A percentile compares a stretch with the other conserved stretches of the same genome.
phyloP scores from a whole-genome alignment of 768 basidiomycete genomes.

The Polyporus arcularius region DNA sequence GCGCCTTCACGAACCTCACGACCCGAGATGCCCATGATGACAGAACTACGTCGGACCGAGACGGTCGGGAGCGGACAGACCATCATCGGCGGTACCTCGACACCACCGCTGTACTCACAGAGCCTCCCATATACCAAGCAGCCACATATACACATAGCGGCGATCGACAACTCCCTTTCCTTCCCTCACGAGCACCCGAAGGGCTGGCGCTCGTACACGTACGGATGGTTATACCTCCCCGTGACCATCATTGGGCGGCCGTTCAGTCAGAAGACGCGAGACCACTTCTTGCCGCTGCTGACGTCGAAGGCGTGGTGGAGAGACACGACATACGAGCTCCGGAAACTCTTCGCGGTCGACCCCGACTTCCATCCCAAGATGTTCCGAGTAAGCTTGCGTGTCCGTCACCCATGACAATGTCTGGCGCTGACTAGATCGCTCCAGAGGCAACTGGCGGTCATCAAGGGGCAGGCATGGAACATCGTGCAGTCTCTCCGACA shows the following conservation, averaged over 20 bases:
- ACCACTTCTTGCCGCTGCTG: constrained; percentile 78
- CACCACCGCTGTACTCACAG: constrained; percentile 19
- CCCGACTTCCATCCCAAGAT: constrained; percentile 89
- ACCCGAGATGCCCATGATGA: constrained; percentile 73
- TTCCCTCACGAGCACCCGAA: constrained; percentile 91
- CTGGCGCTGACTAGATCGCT: neutral
- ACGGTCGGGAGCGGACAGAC: constrained; percentile 34
- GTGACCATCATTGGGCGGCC: constrained; percentile 84
- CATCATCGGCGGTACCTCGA: constrained; percentile 21
- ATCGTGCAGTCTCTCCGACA: constrained; percentile 84
- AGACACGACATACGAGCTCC: constrained; percentile 76
- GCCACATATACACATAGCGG: constrained; percentile 88
- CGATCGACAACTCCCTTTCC: constrained; percentile 91
- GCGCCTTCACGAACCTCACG: constrained; percentile 71
- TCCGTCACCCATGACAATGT: neutral
- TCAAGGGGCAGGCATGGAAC: constrained; percentile 93
- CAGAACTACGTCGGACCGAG: constrained; percentile 54
- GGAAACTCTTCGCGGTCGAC: constrained; percentile 77
- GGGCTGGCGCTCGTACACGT: constrained; percentile 77
- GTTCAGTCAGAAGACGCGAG: constrained; percentile 80
- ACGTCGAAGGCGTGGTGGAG: constrained; percentile 91
- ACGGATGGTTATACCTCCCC: constrained; percentile 86
- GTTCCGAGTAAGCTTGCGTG: constrained; percentile 60
- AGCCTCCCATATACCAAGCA: constrained; percentile 49
- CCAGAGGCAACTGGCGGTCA: constrained; percentile 85